These are phyloP conservation scores for Peronosclerospora sorghi DNA, from an alignment of 352 stramenopile species.

Conservation along the genomic window DNA sequence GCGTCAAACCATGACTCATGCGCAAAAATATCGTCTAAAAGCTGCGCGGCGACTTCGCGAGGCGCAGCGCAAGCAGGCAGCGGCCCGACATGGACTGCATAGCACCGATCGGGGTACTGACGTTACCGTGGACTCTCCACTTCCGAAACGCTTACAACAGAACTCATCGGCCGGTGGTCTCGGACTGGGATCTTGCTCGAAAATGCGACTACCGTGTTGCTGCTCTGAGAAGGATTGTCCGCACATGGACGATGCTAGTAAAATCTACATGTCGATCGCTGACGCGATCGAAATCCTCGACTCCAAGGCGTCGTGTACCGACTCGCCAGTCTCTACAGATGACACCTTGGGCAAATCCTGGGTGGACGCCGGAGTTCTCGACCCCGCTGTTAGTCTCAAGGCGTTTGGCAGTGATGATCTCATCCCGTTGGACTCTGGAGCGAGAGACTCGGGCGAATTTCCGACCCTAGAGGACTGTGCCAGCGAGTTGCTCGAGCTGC, in stretches of 20 bases:
- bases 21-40: constrained; percentile 68
- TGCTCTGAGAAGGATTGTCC: constrained; percentile 23
- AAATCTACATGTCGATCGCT: constrained; percentile 37
- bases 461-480: constrained; percentile 56
- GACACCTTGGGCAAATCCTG: constrained; percentile 11
- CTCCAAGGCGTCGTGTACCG: constrained; percentile 10
- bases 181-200: constrained; percentile 22
- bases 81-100: constrained; percentile 24
- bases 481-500: constrained; percentile 52
- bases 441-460: constrained; percentile 31
- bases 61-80: constrained; percentile 35
- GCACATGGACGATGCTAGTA: constrained; percentile 23
- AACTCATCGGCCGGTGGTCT: constrained; percentile 6
- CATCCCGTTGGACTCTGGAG: constrained; percentile 18
- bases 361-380: constrained; percentile 9
- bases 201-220: constrained; percentile 21
- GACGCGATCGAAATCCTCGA: constrained; percentile 34
- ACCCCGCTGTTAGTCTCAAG: constrained; percentile 10
- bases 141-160: constrained; percentile 10
- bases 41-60: constrained; percentile 44
- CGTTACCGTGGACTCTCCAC: neutral
- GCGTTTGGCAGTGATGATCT: constrained; percentile 12
- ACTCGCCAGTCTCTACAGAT: constrained; percentile 20
- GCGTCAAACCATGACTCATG: constrained; percentile 74
- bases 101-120: constrained; percentile 9